Percentiles rank a stretch among this genome's conserved stretches.
These are phyloP conservation scores for Hyphopichia burtonii DNA, from an alignment of 1,139 yeast species.

Conservation along the genomic window DNA sequence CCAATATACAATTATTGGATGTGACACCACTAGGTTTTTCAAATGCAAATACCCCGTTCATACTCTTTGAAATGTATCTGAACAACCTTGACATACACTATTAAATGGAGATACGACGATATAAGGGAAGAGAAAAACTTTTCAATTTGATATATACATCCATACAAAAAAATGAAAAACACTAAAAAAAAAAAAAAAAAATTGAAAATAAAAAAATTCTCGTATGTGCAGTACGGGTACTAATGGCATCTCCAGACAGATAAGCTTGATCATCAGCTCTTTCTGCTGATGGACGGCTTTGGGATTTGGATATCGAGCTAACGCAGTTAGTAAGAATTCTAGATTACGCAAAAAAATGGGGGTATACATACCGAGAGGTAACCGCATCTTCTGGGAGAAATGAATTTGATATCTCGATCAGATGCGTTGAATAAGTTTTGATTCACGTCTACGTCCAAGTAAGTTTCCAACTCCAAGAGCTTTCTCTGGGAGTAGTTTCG, in stretches of 20 bases:
- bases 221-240: no score
- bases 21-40: conserved; percentile 87
- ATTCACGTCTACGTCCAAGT: conserved; percentile 42
- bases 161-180: no score
- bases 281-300: conserved; percentile 20
- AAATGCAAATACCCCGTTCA: conserved; percentile 94
- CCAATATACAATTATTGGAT: conserved; percentile 69
- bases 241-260: no score
- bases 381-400: conserved; percentile 58
- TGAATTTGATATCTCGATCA: conserved; percentile 31
- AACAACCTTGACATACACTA: neutral
- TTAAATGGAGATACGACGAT: no score
- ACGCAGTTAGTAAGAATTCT: conserved; percentile 7
- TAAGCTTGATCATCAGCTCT: neutral
- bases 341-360: no score
- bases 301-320: conserved; percentile 53
- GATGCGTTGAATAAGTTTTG: conserved; percentile 15
- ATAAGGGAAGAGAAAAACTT: no score
- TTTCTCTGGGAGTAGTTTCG: conserved; percentile 25
- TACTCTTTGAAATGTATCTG: conserved; percentile 17
- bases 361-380: conserved; percentile 53
- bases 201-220: no score
- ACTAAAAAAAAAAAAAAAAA: no score
- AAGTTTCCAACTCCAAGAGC: conserved; percentile 43
- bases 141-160: no score